A percentile compares a stretch with the other conserved stretches of the same genome.
Conservation (phyloP, 805 yeast species). For the Yamadazyma takamatsuzukensis region DNA sequence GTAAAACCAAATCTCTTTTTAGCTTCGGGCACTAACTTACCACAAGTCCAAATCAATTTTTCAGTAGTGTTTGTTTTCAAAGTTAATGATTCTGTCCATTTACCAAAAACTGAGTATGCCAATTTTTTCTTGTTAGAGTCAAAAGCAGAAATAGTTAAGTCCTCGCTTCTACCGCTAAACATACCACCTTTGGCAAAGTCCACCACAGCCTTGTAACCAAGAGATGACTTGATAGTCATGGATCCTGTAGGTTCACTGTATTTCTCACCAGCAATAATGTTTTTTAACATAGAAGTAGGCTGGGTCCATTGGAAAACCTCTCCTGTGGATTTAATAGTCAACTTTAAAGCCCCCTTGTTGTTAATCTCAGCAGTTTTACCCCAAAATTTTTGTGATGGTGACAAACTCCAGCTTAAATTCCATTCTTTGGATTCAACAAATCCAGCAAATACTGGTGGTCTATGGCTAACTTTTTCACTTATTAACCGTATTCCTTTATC, state of each 20-base stretch:
- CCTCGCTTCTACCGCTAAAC: constrained; percentile 82
- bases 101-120: constrained; percentile 56
- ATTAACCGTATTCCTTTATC: constrained; percentile 72
- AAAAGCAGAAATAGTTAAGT: constrained; percentile 43
- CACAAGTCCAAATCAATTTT: constrained; percentile 65
- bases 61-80: constrained; percentile 41
- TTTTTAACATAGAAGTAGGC: constrained; percentile 79
- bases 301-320: constrained; percentile 78
- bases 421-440: constrained; percentile 71
- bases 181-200: constrained; percentile 80
- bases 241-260: constrained; percentile 82
- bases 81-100: constrained; percentile 74
- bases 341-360: constrained; percentile 64
- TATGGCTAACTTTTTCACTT: constrained; percentile 83
- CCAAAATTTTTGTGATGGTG: constrained; percentile 89
- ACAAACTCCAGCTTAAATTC: constrained; percentile 61
- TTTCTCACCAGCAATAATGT: constrained; percentile 91
- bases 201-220: constrained; percentile 66
- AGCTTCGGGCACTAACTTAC: constrained; percentile 55
- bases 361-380: constrained; percentile 86
- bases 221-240: constrained; percentile 61
- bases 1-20: constrained; percentile 82
- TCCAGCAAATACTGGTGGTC: constrained; percentile 82
- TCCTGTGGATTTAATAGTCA: constrained; percentile 56
- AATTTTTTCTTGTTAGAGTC: constrained; percentile 33